Evolutionary conservation across 805 yeast genomes (phyloP), one percentile per base, ranked within the genome.

Genomic region (Teunomyces gatunensis): DNA sequence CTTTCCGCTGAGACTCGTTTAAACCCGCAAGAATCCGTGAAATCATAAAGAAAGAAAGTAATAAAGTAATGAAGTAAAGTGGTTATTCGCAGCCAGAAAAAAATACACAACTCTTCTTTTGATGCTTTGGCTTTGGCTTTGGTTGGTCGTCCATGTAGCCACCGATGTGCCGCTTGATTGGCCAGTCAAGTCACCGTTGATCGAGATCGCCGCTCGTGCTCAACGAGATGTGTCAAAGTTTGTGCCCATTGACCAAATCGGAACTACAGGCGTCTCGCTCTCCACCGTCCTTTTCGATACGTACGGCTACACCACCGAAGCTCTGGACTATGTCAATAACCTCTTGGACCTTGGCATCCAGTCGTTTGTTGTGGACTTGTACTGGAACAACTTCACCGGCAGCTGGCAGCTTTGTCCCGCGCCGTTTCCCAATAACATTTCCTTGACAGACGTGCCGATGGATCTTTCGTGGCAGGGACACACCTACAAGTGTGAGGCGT

Each of bases 341-440:
- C 43, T 60, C 33, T 46, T 84, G 37, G 54, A 60, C 32, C 61
- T 63, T 2, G 87, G 87, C 0, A 64, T 75, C 0, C 76, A 74
- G 45, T 61, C 73, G 0, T 59, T 81, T n/a, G 63, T 68, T 46
- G 44, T 83, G 3, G 87, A 85, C 56, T 46, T 84, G 23, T 83
- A 82, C 59, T 78, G 80, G 73, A 79, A 78, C 55, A 79, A 77
- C 43, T 54, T 64, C 36, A 63, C 71, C 3, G 41, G 51, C 9
- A 52, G 47, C 39, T 80, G 84, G 84, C 84, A 79, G 58, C 59
- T 80, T 18, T 81, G 85, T 53, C 85, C 85, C 1, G 72, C 71
- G 1, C 71, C 74, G 1, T 63, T 68, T 18, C 67, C 71, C 5
- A 37, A 50, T 2, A 67, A 73, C 47, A 51, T 61, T 2, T 53